Conservation (phyloP, 768 basidiomycete genomes). For the Panaeolus papilionaceus region DNA sequence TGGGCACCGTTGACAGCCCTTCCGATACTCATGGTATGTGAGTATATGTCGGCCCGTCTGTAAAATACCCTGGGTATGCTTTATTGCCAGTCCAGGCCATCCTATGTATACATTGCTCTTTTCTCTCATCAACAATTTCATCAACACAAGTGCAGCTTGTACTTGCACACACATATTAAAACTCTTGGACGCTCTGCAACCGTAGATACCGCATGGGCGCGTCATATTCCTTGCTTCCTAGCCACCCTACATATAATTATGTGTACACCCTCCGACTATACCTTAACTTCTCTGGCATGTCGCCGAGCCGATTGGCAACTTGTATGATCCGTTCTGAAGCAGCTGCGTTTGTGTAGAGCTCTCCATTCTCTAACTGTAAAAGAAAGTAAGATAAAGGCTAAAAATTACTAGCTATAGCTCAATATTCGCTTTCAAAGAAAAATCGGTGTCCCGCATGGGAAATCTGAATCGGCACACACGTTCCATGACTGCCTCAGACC, state of each 20-base stretch:
- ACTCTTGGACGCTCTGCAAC: constrained; percentile 17
- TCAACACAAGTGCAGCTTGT: not conserved
- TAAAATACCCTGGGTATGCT: constrained; percentile 5
- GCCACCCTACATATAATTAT: not conserved
- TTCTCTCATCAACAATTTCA: not conserved
- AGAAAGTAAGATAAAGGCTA: not conserved
- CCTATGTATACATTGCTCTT: not conserved
- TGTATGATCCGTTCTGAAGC: constrained; percentile 24
- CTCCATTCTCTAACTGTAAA: not conserved
- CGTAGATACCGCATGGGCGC: constrained; percentile 11
- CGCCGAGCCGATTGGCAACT: constrained; percentile 18
- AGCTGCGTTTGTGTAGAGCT: not conserved
- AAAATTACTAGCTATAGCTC: not conserved
- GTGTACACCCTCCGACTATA: not conserved
- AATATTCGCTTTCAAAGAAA: not conserved
- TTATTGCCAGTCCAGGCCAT: not conserved
- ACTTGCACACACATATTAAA: not conserved
- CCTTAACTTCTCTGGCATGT: constrained; percentile 16
- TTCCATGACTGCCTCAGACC: not conserved
- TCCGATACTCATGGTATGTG: constrained; percentile 20
- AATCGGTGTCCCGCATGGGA: not conserved
- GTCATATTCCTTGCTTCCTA: not conserved
- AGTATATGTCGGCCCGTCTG: constrained; percentile 9
- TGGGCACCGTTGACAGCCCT: constrained; percentile 2
- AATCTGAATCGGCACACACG: not conserved